Evolutionary conservation across 78 protist species (phyloP), one percentile per base, ranked within the genome.

Genomic region (Isochrysis galbana): DNA sequence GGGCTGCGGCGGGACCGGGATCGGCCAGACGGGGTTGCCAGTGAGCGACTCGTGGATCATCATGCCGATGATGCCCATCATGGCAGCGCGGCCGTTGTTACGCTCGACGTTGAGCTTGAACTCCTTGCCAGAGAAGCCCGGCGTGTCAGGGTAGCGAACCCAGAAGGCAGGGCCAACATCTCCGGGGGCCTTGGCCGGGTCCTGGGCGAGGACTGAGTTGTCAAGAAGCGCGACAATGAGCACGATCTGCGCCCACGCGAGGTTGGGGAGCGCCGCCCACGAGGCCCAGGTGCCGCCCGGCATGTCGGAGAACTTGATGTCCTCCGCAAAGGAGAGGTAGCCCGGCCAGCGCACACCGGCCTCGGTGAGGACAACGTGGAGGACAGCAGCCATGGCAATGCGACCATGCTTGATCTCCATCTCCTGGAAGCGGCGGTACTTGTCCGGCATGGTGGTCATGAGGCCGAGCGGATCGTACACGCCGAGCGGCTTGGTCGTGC

Each of bases 381-480:
- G 88, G 36, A 14, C 19, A 23, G 88, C 88, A 23, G 51, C 47
- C 88, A 80, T 80, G 39, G 47, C 51, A 51, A 80, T 29, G 88
- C 88, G 88, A 38, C 88, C 88, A 51, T 80, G 88, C 88, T 80
- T 80, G 88, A 80, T 42, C 88, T 80, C 88, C 47, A 80, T 77
- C 84, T 77, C 84, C 84, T 77, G 84, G 29, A 14, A 77, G 46
- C 84, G 84, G 84, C 84, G 84, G 84, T 77, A 77, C 84, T 77
- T 77, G 84, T 77, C 84, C 19, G 84, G 84, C 47, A 39, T 77
- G 0, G 1, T 36, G 32, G 84, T 77, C 84, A 77, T 77, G 34
- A 77, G 84, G 47, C 26, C 32, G n/a, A 77, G 84, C 84, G 84
- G 84, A 29, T 77, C 84, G 84, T 77, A 77, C 84, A 77, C 84